These are phyloP conservation scores for Ostreobium quekettii DNA, from an alignment of 139 green algal species.

Conservation along the genomic window DNA sequence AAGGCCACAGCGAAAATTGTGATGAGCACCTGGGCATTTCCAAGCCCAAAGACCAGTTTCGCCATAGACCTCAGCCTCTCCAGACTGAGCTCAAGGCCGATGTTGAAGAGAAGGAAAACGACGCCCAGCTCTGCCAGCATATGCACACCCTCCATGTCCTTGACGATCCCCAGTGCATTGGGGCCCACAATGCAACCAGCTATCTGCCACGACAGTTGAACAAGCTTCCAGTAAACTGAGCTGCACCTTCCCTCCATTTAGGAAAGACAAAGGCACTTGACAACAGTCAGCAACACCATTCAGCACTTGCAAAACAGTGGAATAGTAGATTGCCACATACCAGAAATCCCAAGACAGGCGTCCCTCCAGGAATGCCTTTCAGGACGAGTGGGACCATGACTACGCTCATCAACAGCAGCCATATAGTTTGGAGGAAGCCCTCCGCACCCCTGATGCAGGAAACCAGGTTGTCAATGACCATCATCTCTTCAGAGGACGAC, in stretches of 20 bases:
- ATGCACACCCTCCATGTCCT: conserved; percentile 71
- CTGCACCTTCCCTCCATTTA: no score
- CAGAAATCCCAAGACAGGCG: conserved; percentile 53
- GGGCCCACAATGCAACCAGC: conserved; percentile 87
- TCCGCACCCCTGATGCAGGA: conserved; percentile 34
- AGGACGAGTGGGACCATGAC: conserved; percentile 79
- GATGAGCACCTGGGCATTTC: conserved; percentile 70
- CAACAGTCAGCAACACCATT: no score
- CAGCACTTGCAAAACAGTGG: no score
- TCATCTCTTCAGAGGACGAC: no score
- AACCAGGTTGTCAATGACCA: no score
- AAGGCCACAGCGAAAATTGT: conserved; percentile 56
- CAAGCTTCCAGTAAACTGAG: no score
- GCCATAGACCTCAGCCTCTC: conserved; percentile 90
- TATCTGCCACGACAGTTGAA: no score
- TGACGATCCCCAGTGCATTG: conserved; percentile 83
- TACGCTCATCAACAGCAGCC: conserved; percentile 73
- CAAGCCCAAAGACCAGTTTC: conserved; percentile 98
- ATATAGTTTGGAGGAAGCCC: conserved; percentile 78
- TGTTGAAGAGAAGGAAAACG: conserved; percentile 96
- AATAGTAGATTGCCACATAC: no score
- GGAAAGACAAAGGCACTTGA: no score
- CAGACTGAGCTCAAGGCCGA: conserved; percentile 91
- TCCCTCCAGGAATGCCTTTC: conserved; percentile 64
- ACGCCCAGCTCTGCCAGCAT: conserved; percentile 93